Evolutionary conservation across 2,329 filamentous ascomycete genomes (phyloP), one percentile per base, ranked within the genome.

Genomic region (Neocatenulostroma microsporum): DNA sequence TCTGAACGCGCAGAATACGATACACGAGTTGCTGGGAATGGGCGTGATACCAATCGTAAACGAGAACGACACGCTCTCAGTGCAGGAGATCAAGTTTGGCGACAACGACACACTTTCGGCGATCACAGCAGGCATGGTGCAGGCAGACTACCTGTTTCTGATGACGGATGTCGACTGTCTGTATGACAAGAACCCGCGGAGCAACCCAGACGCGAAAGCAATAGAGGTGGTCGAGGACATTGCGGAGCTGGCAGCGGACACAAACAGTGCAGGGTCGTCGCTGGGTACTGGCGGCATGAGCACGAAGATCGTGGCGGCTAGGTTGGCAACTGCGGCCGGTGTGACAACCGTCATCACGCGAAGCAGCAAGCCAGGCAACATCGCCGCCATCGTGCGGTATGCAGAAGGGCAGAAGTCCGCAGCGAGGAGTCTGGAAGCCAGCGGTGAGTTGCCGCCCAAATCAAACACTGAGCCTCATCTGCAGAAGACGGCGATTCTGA

Each of bases 111-210:
- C 91, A 2, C 71, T 98, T 30, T 94, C 87, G 10, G 91, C 91
- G 39, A 95, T 98, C 51, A 94, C 91, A 0, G 86, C 91, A 1
- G 91, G 84, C 48, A 96, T 96, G 87, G 84, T 96, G 14, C 86
- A 94, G 54, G 91, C 91, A 34, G 88, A 98, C 56, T 85, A 94
- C 53, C 73, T 98, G 8, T 98, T 98, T 63, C 73, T 98, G 46
- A 96, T 98, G 91, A 98, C 91, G 1, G 91, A 98, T 57, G 91
- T 98, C 31, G 91, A 98, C 59, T 95, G 89, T 57, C 70, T 98
- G 10, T 98, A 98, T 62, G 87, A 94, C 62, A 91, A 89, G 62
- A 98, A 98, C 53, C 91, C 91, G 1, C 76, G 91, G 20, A 80
- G 78, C 2, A 72, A 94, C 53, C 79, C 86, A 0, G 83, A 95